These are phyloP conservation scores for Geotrichum reessii DNA, from an alignment of 1,139 yeast genomes.

Conservation along the genomic window DNA sequence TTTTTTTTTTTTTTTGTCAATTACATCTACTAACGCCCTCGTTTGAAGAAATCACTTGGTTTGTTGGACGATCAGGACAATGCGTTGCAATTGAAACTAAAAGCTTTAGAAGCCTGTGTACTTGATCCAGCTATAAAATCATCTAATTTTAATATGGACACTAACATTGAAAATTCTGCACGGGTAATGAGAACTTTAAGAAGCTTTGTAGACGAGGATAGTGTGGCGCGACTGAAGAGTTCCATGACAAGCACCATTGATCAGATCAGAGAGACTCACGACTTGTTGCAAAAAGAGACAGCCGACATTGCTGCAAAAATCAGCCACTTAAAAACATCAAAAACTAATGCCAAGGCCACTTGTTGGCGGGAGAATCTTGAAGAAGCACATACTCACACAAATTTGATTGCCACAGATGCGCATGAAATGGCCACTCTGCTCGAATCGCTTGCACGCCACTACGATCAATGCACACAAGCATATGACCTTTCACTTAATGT, in stretches of 20 bases:
- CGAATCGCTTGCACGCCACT: slow-evolving; percentile 72
- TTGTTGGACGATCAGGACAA: slow-evolving; percentile 29
- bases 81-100: slow-evolving; percentile 33
- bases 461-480: slow-evolving; percentile 61
- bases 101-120: slow-evolving; percentile 32
- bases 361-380: slow-evolving; percentile 20
- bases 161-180: not conserved
- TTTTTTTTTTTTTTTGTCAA: not conserved
- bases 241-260: slow-evolving; percentile 33
- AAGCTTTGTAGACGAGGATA: slow-evolving; percentile 44
- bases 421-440: slow-evolving; percentile 64
- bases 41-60: slow-evolving; percentile 21
- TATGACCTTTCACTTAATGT: slow-evolving; percentile 23
- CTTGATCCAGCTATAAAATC: slow-evolving; percentile 30
- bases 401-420: slow-evolving; percentile 43
- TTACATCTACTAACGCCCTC: not conserved
- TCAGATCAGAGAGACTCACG: slow-evolving; percentile 29
- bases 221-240: slow-evolving; percentile 33
- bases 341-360: slow-evolving; percentile 19
- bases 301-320: slow-evolving; percentile 19
- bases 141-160: not conserved
- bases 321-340: slow-evolving; percentile 22
- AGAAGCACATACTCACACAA: slow-evolving; percentile 28
- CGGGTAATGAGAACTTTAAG: slow-evolving; percentile 30
- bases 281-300: slow-evolving; percentile 24